Evolutionary conservation across 805 yeast genomes (phyloP), one percentile per base, ranked within the genome.

Genomic region (Nematodospora valgi): DNA sequence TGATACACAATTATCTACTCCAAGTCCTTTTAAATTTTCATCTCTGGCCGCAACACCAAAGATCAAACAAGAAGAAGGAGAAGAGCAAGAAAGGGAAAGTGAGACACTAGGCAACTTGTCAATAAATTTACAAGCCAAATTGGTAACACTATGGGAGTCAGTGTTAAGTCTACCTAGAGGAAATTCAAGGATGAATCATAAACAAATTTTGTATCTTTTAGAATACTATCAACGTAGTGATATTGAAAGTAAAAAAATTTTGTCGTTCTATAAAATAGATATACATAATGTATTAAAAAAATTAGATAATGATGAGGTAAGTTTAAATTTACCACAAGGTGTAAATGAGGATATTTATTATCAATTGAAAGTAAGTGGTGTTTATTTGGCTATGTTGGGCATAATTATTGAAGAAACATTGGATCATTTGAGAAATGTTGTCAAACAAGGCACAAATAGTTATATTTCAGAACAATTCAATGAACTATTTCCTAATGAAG

Each of bases 401-500:
- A 30, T 65, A 12, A 47, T 64, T 1, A 46, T 62, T 3, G 62
- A 60, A 28, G 69, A 64, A 34, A 37, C 59, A 2, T 43, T 61
- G 13, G 56, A 51, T 23, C 26, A 32, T 26, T 14, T 32, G 3
- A n/a, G 36, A 32, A 32, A 26, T 24, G 23, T 26, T 6, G 21
- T 34, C n/a, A 30, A 19, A 16, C 8, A 27, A 12, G 38, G 27
- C 16, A 34, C 31, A 15, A 35, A 35, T 11, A 45, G 45, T 14
- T 44, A 38, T 8, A 32, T 32, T 3, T 34, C 39, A 9, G 14
- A 23, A 9, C 30, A 38, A 31, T 60, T 55, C 27, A 40, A 40
- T 23, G 5, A 21, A 12, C 33, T 52, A 12, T 62, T 61, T 38
- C 65, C 63, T 1, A n/a, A 45, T 4, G 61, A 53, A 30, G 35